phyloP scores from a whole-genome alignment of 495 filamentous ascomycete species.

The Lasiosphaeria miniovina region DNA sequence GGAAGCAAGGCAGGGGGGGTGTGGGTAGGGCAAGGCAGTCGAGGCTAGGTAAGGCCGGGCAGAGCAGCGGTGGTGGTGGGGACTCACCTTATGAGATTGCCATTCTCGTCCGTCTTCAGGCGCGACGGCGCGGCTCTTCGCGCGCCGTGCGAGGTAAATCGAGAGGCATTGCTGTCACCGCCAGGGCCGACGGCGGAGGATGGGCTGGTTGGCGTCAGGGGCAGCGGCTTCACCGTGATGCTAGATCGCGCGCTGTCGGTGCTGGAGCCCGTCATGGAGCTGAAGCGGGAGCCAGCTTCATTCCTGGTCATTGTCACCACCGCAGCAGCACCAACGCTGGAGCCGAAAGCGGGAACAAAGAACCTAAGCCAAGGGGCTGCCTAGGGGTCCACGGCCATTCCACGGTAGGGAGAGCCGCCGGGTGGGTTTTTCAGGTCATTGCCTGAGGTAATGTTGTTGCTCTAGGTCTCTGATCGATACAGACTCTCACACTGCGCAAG shows the following conservation, averaged over 20 bases:
- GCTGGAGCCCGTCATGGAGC: constrained; percentile 61
- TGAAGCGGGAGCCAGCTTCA: constrained; percentile 54
- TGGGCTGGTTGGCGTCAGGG: constrained; percentile 40
- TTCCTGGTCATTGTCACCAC: constrained; percentile 57
- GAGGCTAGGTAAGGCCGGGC: too few relatives aligned
- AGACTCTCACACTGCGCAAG: background rate
- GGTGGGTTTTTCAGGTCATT: constrained; percentile 27
- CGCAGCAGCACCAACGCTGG: constrained; percentile 2
- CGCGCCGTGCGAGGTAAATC: constrained; percentile 33
- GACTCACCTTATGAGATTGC: constrained; percentile 40
- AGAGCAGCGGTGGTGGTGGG: background rate
- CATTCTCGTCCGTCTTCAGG: constrained; percentile 54
- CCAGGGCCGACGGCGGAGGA: constrained; percentile 31
- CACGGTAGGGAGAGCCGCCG: constrained; percentile 14
- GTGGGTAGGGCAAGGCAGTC: background rate
- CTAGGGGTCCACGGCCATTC: constrained; percentile 28
- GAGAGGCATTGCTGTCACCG: constrained; percentile 38
- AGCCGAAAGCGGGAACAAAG: constrained; percentile 5
- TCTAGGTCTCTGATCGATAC: background rate
- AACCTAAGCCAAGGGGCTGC: constrained; percentile 22
- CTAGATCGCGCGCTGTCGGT: constrained; percentile 57
- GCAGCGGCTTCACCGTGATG: constrained; percentile 53
- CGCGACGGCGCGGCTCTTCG: constrained; percentile 51
- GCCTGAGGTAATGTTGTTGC: constrained; percentile 10
- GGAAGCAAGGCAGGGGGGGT: background rate